phyloP scores from a whole-genome alignment of 2,329 filamentous ascomycete genomes.

The Pezizomycotina sp. region DNA sequence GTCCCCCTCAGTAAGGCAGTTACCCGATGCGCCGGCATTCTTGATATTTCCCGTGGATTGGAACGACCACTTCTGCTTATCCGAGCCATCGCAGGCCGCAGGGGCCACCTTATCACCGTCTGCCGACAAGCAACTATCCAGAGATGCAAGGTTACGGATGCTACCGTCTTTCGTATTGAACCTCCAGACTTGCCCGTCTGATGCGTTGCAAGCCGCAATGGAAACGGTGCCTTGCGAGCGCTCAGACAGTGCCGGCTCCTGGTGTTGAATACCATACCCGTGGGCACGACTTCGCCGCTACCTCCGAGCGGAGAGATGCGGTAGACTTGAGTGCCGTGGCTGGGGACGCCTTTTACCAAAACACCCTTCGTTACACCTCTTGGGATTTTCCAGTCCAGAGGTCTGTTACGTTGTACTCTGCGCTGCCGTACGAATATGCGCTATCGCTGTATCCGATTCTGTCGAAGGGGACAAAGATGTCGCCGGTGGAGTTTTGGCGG shows the following conservation, averaged over 20 bases:
- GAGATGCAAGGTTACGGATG: slow-evolving; percentile 30
- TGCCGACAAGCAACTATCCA: slow-evolving; percentile 27
- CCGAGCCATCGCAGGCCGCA: slow-evolving; percentile 20
- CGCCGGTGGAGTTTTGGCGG: slow-evolving; percentile 27
- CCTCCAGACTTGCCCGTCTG: slow-evolving; percentile 33
- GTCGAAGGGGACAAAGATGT: slow-evolving; percentile 27
- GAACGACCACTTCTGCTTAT: slow-evolving; percentile 32
- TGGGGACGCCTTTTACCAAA: slow-evolving; percentile 27
- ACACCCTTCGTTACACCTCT: slow-evolving; percentile 20
- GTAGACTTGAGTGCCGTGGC: slow-evolving; percentile 32
- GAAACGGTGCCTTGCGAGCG: slow-evolving; percentile 21
- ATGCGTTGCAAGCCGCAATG: slow-evolving; percentile 30
- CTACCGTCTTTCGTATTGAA: slow-evolving; percentile 27
- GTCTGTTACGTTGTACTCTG: slow-evolving; percentile 29
- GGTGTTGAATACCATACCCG: slow-evolving; percentile 37
- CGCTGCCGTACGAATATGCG: slow-evolving; percentile 23
- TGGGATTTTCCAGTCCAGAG: slow-evolving; percentile 31
- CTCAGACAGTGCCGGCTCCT: slow-evolving; percentile 33
- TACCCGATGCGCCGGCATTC: slow-evolving; percentile 26
- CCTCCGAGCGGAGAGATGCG: slow-evolving; percentile 29
- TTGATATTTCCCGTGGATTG: slow-evolving; percentile 32
- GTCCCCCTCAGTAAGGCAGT: slow-evolving; percentile 31
- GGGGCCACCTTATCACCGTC: slow-evolving; percentile 19
- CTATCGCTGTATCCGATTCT: slow-evolving; percentile 29
- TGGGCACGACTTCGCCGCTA: slow-evolving; percentile 28